A percentile compares a stretch with the other conserved stretches of the same genome.
These are phyloP conservation scores for Gnomoniopsis sp. DNA, from an alignment of 2,329 filamentous ascomycete species.

Conservation along the genomic window DNA sequence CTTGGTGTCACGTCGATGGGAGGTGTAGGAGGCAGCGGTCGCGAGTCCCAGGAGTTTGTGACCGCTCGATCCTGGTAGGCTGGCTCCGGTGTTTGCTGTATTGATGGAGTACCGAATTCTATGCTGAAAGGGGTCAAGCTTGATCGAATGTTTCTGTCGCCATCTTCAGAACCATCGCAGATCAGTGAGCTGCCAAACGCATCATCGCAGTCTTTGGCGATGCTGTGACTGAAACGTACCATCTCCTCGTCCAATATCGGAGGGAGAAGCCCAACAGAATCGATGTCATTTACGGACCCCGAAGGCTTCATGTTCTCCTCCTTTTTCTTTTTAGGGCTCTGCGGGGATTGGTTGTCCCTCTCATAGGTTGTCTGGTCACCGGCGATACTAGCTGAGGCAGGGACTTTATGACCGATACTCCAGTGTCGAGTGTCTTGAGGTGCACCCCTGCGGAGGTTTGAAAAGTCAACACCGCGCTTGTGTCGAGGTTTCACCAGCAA, in stretches of 20 bases:
- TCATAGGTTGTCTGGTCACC: constrained; percentile 26
- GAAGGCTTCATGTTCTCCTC: not conserved
- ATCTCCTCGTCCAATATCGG: constrained; percentile 66
- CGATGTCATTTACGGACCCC: constrained; percentile 9
- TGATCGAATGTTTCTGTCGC: constrained; percentile 25
- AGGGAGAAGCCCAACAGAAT: not conserved
- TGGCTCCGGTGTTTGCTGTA: constrained; percentile 11
- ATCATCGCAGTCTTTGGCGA: constrained; percentile 87
- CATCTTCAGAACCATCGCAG: constrained; percentile 23
- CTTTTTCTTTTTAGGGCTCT: constrained; percentile 21
- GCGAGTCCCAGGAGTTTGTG: constrained; percentile 37
- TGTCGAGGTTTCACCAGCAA: constrained; percentile 42
- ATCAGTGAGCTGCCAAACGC: constrained; percentile 73
- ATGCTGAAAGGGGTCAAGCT: constrained; percentile 40
- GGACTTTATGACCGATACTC: constrained; percentile 19
- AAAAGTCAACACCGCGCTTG: constrained; percentile 55
- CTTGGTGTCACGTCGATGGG: constrained; percentile 29
- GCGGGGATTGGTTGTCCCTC: constrained; percentile 23
- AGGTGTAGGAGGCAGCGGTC: constrained; percentile 49
- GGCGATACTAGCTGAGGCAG: constrained; percentile 25
- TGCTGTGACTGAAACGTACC: constrained; percentile 76
- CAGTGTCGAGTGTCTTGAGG: constrained; percentile 14
- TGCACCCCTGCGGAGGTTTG: constrained; percentile 40
- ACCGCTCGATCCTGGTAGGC: constrained; percentile 1
- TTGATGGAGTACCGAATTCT: constrained; percentile 30